These are phyloP conservation scores for Juglanconis sp. DNA, from an alignment of 2,329 filamentous ascomycete species.

Conservation along the genomic window DNA sequence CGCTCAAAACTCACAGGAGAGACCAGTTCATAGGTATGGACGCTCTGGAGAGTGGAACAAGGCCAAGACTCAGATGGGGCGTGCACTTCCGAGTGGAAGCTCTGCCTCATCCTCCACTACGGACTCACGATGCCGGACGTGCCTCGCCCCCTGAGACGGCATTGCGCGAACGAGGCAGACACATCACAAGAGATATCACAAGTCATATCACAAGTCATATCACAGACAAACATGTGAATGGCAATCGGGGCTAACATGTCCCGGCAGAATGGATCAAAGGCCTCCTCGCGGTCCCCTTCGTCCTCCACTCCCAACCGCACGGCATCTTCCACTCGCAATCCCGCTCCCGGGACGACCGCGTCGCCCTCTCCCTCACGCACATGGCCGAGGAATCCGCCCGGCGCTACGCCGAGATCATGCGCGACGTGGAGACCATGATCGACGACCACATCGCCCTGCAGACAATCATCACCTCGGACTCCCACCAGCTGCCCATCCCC, in stretches of 20 bases:
- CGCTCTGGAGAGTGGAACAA: not conserved
- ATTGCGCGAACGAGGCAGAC: not conserved
- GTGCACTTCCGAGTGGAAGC: conserved; percentile 1
- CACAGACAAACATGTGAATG: not conserved
- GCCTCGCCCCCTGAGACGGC: not conserved
- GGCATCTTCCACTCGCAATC: conserved; percentile 64
- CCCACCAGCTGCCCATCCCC: conserved; percentile 4
- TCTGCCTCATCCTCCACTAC: not conserved
- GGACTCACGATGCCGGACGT: not conserved
- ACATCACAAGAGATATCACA: no score
- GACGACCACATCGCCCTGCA: conserved; percentile 66
- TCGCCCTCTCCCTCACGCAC: conserved; percentile 55
- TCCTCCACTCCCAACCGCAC: conserved; percentile 91
- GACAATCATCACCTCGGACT: conserved; percentile 39
- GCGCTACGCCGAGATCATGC: conserved; percentile 89
- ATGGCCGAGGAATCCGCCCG: conserved; percentile 80
- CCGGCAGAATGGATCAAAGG: conserved; percentile 89
- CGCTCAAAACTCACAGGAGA: conserved; percentile 77
- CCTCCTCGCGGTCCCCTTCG: conserved; percentile 89
- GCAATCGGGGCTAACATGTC: not conserved
- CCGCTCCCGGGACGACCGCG: conserved; percentile 29
- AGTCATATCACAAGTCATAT: no score
- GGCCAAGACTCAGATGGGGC: not conserved
- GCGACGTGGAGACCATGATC: conserved; percentile 87
- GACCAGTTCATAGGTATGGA: conserved; percentile 78